Evolutionary conservation across 2,329 filamentous ascomycete species (phyloP), one percentile per base, ranked within the genome.

Genomic region (Diplodia intermedia): DNA sequence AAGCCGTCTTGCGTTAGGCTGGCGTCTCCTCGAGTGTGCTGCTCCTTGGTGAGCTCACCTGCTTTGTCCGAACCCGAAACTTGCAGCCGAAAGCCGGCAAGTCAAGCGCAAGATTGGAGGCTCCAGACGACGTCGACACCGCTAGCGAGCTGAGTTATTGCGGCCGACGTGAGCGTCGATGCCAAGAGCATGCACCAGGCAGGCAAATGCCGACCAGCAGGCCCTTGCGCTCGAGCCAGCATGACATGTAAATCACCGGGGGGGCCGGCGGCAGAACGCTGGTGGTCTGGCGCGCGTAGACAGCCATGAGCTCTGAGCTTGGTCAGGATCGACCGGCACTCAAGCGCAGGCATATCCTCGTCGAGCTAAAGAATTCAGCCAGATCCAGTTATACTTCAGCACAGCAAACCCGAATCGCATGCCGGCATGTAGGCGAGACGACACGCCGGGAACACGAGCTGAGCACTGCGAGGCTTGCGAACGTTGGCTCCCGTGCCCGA

Each of bases 391-490:
- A 38, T 52, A 52, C n/a, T 52, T 36, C 29, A 36, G 18, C 26
- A 31, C 40, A 5, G 57, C 38, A 26, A 20, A 29, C 60, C 50
- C 60, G 60, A 63, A 36, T 63, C 60, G 50, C 23, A 7, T 26
- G 43, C n/a, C 18, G 26, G 57, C 57, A 40, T 63, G 47, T 29
- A 38, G 60, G n/a, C 47, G 36, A 62, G 26, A 15, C 15, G 31
- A 38, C 60, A 38, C 29, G 60, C 60, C 5, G 43, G 43, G 60
- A 33, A 63, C 60, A 23, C 43, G 31, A 52, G 60, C 60, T 63
- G 60, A 52, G 60, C 60, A 26, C 38, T 63, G 60, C 60, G 60
- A 52, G 60, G 31, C 60, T 63, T 52, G 60, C 60, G 47, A 63
- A 20, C 60, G 60, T 63, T 63, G 60, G 60, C 60, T 63, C 60